phyloP scores from a whole-genome alignment of 2,329 filamentous ascomycete species.

The Penicillium palitans region DNA sequence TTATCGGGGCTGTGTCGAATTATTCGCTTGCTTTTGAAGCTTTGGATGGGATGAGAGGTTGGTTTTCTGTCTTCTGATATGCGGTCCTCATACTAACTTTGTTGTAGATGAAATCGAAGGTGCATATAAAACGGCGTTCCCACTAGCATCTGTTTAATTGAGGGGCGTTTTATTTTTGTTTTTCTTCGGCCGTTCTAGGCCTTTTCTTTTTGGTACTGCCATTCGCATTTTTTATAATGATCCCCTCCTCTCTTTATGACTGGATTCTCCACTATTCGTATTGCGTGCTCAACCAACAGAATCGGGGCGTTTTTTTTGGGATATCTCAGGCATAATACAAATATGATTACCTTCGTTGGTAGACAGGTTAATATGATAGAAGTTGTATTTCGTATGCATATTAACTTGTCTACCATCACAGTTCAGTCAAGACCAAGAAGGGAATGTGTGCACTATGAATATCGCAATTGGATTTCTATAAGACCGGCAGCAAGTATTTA shows the following conservation, averaged over 20 bases:
- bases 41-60: slow-evolving; percentile 48
- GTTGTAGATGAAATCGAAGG: slow-evolving; percentile 44
- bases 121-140: slow-evolving; percentile 45
- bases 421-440: neutral
- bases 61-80: slow-evolving; percentile 6
- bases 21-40: slow-evolving; percentile 47
- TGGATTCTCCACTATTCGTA: slow-evolving; percentile 1
- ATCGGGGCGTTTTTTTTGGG: neutral
- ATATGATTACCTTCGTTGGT: neutral
- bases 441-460: neutral
- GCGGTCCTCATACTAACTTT: slow-evolving; percentile 7
- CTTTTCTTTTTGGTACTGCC: neutral
- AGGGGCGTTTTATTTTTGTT: slow-evolving; percentile 8
- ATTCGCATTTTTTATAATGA: neutral
- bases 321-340: neutral
- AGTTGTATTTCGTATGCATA: no score
- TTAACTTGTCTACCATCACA: no score
- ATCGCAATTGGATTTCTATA: neutral
- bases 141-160: slow-evolving; percentile 21
- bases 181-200: slow-evolving; percentile 8
- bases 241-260: neutral
- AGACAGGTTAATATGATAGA: neutral
- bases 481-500: neutral
- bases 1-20: slow-evolving; percentile 41
- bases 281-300: neutral